A percentile compares a stretch with the other conserved stretches of the same genome.
phyloP scores from a whole-genome alignment of 306 rosid genomes.

The Rosa rugosa region DNA sequence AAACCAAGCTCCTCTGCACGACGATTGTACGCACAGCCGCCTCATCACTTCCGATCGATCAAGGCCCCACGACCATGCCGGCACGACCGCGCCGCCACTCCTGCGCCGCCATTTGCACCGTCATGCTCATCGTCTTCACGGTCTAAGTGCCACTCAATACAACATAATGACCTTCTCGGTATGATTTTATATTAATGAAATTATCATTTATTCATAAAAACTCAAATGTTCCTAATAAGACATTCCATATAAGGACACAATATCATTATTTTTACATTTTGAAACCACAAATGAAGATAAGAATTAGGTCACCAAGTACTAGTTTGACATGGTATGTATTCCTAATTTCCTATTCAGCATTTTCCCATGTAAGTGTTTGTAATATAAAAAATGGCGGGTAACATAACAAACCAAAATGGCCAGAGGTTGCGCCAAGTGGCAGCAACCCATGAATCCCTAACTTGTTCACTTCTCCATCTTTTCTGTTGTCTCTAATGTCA shows the following conservation, averaged over 20 bases:
- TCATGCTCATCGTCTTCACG: no score
- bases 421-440: conserved; percentile 79
- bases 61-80: no score
- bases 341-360: conserved; percentile 3
- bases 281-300: background rate
- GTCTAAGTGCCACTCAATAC: background rate
- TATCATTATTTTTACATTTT: background rate
- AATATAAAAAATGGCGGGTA: conserved; percentile 31
- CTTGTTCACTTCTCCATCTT: conserved; percentile 9
- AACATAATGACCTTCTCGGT: no score
- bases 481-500: conserved; percentile 42
- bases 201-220: no score
- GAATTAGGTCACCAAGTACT: conserved; percentile 27
- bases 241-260: background rate
- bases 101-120: no score
- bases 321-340: conserved; percentile 48
- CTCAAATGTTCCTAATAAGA: conserved; percentile 1
- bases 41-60: no score
- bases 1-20: no score
- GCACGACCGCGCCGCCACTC: no score
- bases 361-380: background rate
- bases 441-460: conserved; percentile 32
- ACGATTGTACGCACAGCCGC: no score
- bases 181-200: no score
- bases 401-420: conserved; percentile 31